A percentile compares a stretch with the other conserved stretches of the same genome.
Conservation (phyloP, 768 basidiomycete species). For the Lentinula sp. region DNA sequence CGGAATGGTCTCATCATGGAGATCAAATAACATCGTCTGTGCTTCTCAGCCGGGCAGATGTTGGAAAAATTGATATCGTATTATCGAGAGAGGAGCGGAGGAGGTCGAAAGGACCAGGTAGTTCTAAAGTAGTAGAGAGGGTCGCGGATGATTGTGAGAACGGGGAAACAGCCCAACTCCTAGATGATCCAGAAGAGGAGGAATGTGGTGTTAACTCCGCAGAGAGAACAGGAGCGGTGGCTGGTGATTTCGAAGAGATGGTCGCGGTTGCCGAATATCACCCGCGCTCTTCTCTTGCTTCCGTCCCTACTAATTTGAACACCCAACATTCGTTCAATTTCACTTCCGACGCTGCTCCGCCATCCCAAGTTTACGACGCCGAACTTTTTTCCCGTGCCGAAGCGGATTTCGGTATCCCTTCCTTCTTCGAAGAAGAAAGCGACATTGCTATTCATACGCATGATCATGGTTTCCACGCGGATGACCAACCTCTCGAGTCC, state of each 20-base stretch:
- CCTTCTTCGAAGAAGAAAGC: neutral
- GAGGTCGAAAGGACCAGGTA: conserved; percentile 15
- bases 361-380: neutral
- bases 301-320: neutral
- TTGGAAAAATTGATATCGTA: conserved; percentile 25
- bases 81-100: conserved; percentile 36
- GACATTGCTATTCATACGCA: neutral
- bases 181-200: neutral
- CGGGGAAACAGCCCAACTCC: no score
- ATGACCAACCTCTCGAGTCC: neutral
- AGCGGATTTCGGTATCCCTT: neutral
- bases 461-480: neutral
- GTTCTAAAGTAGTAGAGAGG: conserved; percentile 3
- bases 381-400: neutral
- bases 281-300: neutral
- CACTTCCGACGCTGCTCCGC: neutral
- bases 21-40: neutral
- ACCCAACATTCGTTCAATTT: neutral
- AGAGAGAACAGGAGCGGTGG: neutral
- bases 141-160: conserved; percentile 1
- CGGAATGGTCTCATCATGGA: neutral
- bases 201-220: neutral
- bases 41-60: conserved; percentile 3
- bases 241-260: neutral
- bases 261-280: no score